Conservation (phyloP, 495 filamentous ascomycete species). For the Lasiosphaeria ovina region DNA sequence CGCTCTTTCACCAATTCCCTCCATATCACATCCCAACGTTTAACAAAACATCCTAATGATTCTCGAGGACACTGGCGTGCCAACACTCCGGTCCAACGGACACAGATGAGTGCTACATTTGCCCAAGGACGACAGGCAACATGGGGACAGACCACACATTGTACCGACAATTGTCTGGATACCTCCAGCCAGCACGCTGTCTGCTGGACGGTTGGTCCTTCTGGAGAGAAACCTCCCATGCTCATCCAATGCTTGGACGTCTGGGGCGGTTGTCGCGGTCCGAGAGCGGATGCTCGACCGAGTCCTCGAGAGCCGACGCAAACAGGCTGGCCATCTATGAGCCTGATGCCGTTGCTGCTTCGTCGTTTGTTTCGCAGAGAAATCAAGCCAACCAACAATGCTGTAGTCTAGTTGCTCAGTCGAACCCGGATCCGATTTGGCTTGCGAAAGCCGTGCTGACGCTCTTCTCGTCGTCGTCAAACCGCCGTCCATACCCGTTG, state of each 20-base stretch:
- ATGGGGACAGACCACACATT: not conserved
- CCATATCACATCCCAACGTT: constrained; percentile 1
- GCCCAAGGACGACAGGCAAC: constrained; percentile 7
- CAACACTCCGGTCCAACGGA: constrained; percentile 7
- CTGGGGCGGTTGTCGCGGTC: constrained; percentile 10
- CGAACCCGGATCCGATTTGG: constrained; percentile 81
- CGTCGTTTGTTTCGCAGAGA: constrained; percentile 17
- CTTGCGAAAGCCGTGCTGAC: constrained; percentile 94
- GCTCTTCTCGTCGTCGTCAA: constrained; percentile 92
- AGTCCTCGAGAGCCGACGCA: constrained; percentile 9
- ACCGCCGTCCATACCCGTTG: constrained; percentile 77
- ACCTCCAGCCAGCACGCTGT: constrained; percentile 5
- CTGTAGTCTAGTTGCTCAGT: constrained; percentile 57
- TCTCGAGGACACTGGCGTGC: constrained; percentile 8
- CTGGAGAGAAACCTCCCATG: constrained; percentile 13
- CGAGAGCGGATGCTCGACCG: constrained; percentile 18
- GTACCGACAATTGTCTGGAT: constrained; percentile 5
- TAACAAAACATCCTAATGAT: constrained; percentile 22
- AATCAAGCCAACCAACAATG: constrained; percentile 19
- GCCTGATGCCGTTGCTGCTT: constrained; percentile 13
- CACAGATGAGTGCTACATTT: constrained; percentile 8
- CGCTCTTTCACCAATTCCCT: not conserved
- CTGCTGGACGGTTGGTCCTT: constrained; percentile 9
- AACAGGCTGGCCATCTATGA: constrained; percentile 14
- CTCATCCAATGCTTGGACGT: constrained; percentile 7